These are phyloP conservation scores for Pseudotulostoma volvatum DNA, from an alignment of 495 filamentous ascomycete species.

Conservation along the genomic window DNA sequence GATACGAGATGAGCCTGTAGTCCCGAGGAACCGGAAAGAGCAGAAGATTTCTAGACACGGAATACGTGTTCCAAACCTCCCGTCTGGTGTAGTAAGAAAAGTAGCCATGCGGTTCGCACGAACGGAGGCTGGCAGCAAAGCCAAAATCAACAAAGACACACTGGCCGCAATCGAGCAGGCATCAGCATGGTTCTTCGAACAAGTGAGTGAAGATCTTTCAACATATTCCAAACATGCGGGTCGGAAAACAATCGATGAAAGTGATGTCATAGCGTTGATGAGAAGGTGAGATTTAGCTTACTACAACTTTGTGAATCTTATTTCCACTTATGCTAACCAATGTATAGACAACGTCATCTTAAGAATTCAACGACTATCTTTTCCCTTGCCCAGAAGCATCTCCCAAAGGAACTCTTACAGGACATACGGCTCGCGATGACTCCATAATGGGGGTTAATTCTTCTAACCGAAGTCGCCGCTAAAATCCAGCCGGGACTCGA, in stretches of 20 bases:
- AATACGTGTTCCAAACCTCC: constrained; percentile 58
- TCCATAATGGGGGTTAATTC: constrained; percentile 21
- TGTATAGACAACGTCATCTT: constrained; percentile 58
- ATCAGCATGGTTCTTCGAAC: constrained; percentile 80
- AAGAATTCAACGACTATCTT: constrained; percentile 59
- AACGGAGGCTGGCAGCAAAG: constrained; percentile 39
- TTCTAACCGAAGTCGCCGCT: constrained; percentile 3
- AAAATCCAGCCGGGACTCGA: neutral
- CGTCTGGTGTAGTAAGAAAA: constrained; percentile 52
- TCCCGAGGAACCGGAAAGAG: constrained; percentile 19
- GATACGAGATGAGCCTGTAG: constrained; percentile 20
- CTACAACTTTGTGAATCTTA: constrained; percentile 3
- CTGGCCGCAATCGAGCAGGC: constrained; percentile 60
- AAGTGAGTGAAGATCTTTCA: constrained; percentile 60
- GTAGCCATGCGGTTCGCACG: constrained; percentile 56
- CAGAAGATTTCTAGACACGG: constrained; percentile 54
- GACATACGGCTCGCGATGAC: constrained; percentile 59
- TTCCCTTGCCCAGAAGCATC: constrained; percentile 62
- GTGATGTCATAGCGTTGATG: constrained; percentile 66
- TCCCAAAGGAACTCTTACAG: constrained; percentile 70
- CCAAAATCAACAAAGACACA: constrained; percentile 53
- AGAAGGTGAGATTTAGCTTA: constrained; percentile 38
- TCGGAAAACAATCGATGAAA: constrained; percentile 72
- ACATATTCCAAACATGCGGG: constrained; percentile 69
- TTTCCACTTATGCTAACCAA: constrained; percentile 14